Base-by-base conservation (phyloP, 352 stramenopile species). In the Globisporangium irregulare region DNA sequence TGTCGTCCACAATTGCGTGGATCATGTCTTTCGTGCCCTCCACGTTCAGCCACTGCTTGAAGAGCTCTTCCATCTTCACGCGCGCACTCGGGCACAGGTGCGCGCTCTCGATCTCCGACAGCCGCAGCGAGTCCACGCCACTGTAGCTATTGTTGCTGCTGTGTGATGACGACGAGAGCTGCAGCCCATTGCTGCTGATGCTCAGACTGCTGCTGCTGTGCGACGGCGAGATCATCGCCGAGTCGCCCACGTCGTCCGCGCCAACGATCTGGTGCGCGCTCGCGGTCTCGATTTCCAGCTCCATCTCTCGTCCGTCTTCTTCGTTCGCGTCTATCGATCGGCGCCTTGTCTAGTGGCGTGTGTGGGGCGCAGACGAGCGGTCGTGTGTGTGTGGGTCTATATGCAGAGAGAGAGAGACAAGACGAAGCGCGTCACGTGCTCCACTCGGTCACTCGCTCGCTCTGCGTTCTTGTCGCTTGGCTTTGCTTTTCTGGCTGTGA, bases 21-120 rank as follows among this genome's bases (percentile, higher is more conserved):
- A 95, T 95, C 81, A 94, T 89, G 63, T 93, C 85, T 68, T 92
- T 90, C 38, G 87, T 94, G 60, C 83, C 80, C 54, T 95, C 87
- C 24, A 92, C 79, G 60, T 90, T 93, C n/a, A 95, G 83, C 86
- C 86, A 95, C 70, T 93, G 84, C 32, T 86, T 83, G 65, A 94
- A 95, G 4, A 95, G 76, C 64, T 95, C 86, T 70, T 95, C 87
- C 87, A 95, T 93, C 75, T 95, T 95, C 76, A 92, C 84, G 61
- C 87, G 81, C 4, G 81, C 87, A 20, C 83, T 91, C 4, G 84
- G 84, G 59, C 84, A 95, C 71, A 92, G 50, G 53, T 93, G 83
- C 57, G 86, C 84, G 64, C 76, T 91, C 70, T 94, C 86, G 65
- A 94, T 92, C 74, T 94, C 86, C 51, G 86, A 91, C 69, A 94